phyloP scores from a whole-genome alignment of 345 rosid species.

The Toxicodendron radicans region DNA sequence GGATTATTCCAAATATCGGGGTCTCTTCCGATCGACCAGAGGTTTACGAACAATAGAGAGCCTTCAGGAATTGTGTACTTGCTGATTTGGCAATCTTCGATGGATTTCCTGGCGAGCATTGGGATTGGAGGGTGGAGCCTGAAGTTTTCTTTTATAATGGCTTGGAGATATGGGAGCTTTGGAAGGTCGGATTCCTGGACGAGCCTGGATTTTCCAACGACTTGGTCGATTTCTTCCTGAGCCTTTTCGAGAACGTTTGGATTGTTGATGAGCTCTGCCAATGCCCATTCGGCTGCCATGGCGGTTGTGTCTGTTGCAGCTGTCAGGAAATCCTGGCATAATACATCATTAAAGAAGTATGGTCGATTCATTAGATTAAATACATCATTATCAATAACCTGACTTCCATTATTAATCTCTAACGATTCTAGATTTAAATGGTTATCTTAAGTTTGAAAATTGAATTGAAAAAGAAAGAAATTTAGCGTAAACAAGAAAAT shows the following conservation, averaged over 20 bases:
- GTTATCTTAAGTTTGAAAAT: too few species aligned
- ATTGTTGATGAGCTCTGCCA: too few species aligned
- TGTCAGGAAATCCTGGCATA: too few species aligned
- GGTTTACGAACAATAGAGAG: conserved; percentile 34
- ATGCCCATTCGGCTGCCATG: too few species aligned
- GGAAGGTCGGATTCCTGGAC: conserved; percentile 39
- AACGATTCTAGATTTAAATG: too few species aligned
- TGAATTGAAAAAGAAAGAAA: too few species aligned
- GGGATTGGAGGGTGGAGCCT: conserved; percentile 55
- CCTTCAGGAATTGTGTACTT: conserved; percentile 37
- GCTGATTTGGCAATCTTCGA: conserved; percentile 22
- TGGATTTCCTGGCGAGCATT: conserved; percentile 32
- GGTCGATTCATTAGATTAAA: too few species aligned
- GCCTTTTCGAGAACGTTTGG: conserved; percentile 15
- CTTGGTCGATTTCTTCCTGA: conserved; percentile 32
- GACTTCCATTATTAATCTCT: too few species aligned
- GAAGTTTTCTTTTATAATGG: conserved; percentile 44
- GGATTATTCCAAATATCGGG: conserved; percentile 40
- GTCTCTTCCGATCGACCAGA: conserved; percentile 45
- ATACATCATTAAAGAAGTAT: too few species aligned
- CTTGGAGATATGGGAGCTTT: conserved; percentile 39
- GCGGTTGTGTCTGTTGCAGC: too few species aligned
- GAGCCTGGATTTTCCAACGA: conserved; percentile 31
- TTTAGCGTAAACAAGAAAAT: too few species aligned
- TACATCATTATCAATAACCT: too few species aligned